These are phyloP conservation scores for Lachnum nothofagi DNA, from an alignment of 2,329 filamentous ascomycete species.

Conservation along the genomic window DNA sequence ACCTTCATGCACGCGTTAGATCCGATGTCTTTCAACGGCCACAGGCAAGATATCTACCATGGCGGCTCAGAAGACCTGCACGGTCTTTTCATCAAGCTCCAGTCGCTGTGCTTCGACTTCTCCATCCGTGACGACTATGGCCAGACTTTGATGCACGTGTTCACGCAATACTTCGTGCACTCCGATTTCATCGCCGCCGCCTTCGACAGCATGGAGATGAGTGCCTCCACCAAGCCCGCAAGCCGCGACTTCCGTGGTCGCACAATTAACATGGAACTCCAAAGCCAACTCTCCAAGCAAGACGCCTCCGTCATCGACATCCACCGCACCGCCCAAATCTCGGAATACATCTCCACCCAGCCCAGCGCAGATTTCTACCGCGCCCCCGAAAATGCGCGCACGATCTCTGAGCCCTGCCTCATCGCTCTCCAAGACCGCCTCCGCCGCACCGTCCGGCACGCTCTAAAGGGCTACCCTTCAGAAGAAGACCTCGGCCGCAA, in stretches of 20 bases:
- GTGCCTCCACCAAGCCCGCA: background rate
- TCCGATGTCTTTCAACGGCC: background rate
- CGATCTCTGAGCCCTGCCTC: background rate
- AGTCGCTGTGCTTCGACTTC: conserved; percentile 2
- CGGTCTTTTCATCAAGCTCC: background rate
- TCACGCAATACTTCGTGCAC: conserved; percentile 1
- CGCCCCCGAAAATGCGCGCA: background rate
- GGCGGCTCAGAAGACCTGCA: background rate
- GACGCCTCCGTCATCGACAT: background rate
- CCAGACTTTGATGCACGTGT: conserved; percentile 3
- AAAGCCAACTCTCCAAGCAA: background rate
- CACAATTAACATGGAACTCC: background rate
- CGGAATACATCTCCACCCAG: background rate
- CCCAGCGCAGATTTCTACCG: background rate
- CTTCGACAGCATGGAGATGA: background rate
- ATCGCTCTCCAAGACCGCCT: background rate
- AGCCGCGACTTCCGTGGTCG: conserved; percentile 2
- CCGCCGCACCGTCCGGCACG: background rate
- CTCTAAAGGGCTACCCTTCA: background rate
- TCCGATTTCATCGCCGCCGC: background rate
- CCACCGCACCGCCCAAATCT: background rate
- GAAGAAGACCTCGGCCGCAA: conserved; percentile 1
- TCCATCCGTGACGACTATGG: conserved; percentile 3
- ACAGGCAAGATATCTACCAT: background rate
- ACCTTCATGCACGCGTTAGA: conserved; percentile 11